Evolutionary conservation across 495 filamentous ascomycete genomes (phyloP).

Genomic region (Aspergillus asperescens): DNA sequence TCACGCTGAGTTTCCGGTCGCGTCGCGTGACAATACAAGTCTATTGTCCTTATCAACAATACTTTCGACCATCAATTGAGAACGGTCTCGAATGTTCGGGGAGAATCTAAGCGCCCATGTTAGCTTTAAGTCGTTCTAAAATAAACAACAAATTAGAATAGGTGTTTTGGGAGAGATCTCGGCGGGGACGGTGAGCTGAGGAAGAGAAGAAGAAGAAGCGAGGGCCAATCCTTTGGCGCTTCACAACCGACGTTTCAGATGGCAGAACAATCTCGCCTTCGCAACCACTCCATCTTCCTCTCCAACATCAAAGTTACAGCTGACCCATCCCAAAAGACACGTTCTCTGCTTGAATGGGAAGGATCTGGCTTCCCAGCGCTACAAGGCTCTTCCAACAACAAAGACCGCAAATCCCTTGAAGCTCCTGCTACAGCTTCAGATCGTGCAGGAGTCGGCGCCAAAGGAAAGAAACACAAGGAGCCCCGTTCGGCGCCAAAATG

Average conservation of each 20-base stretch:
- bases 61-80: too few species aligned
- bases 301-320: background rate
- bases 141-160: background rate
- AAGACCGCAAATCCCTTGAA: background rate
- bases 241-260: slow-evolving; percentile 13
- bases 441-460: background rate
- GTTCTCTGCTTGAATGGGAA: background rate
- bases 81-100: background rate
- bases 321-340: background rate
- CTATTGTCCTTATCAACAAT: too few species aligned
- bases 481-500: slow-evolving; percentile 4
- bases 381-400: background rate
- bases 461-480: slow-evolving; percentile 3
- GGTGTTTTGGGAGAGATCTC: background rate
- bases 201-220: slow-evolving; percentile 1
- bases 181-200: background rate
- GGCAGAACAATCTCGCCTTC: background rate
- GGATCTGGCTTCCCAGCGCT: background rate
- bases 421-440: background rate
- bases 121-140: background rate
- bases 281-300: slow-evolving; percentile 12
- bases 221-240: slow-evolving; percentile 15
- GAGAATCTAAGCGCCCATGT: background rate
- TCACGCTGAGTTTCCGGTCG: too few species aligned
- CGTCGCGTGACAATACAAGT: too few species aligned